Evolutionary conservation across 2,329 filamentous ascomycete genomes (phyloP).

Genomic region (Pestalotiopsis sp.): DNA sequence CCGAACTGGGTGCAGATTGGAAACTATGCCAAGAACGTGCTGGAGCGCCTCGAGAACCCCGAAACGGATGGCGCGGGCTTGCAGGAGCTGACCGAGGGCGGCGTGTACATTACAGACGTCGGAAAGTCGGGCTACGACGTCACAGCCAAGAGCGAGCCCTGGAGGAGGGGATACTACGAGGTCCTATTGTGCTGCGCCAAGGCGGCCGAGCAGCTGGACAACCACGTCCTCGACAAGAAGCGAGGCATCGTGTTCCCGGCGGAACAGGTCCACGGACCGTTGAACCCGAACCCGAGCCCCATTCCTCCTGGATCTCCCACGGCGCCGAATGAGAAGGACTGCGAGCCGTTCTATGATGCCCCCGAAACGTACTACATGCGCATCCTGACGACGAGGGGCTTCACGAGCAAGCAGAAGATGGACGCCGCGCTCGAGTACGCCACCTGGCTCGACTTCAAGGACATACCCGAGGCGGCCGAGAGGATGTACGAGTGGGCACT

Average conservation of each 20-base stretch:
- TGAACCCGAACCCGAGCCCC: slow-evolving; percentile 79
- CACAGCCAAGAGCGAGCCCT: slow-evolving; percentile 75
- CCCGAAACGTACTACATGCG: slow-evolving; percentile 82
- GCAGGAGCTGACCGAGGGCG: slow-evolving; percentile 56
- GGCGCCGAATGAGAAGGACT: slow-evolving; percentile 75
- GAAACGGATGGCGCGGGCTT: slow-evolving; percentile 70
- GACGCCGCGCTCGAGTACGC: slow-evolving; percentile 83
- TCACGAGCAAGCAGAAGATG: slow-evolving; percentile 76
- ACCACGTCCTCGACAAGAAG: slow-evolving; percentile 72
- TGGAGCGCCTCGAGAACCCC: slow-evolving; percentile 71
- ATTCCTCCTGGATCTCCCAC: slow-evolving; percentile 65
- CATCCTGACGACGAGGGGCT: slow-evolving; percentile 78
- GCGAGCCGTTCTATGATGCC: slow-evolving; percentile 66
- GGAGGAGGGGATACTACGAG: slow-evolving; percentile 85
- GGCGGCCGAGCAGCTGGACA: slow-evolving; percentile 80
- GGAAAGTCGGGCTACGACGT: slow-evolving; percentile 66
- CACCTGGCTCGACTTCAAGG: slow-evolving; percentile 82
- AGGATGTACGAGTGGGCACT: slow-evolving; percentile 78
- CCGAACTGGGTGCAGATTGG: slow-evolving; percentile 73
- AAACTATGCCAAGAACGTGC: slow-evolving; percentile 58
- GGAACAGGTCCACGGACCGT: slow-evolving; percentile 77
- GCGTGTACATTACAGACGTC: slow-evolving; percentile 54
- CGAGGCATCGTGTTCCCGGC: slow-evolving; percentile 69
- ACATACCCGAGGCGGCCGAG: slow-evolving; percentile 63
- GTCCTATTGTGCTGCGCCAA: slow-evolving; percentile 76